These are phyloP conservation scores for Oryza nivara DNA, from an alignment of 176 grass and related monocot genomes.

Conservation along the genomic window DNA sequence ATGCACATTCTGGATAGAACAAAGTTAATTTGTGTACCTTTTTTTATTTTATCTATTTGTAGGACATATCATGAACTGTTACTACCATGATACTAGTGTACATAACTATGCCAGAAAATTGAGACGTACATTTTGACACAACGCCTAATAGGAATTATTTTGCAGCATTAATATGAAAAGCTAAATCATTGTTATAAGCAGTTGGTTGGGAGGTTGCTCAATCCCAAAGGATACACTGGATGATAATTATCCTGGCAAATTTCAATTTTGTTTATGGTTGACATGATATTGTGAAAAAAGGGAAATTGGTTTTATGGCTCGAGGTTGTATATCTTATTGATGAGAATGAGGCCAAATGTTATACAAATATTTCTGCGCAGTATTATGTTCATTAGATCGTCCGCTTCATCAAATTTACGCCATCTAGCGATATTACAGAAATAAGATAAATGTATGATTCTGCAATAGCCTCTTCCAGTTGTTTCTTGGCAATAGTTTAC, in stretches of 20 bases:
- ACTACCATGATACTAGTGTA: not conserved
- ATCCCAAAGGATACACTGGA: not conserved
- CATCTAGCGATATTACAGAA: conserved; percentile 1
- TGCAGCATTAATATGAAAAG: conserved; percentile 27
- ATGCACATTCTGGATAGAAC: not conserved
- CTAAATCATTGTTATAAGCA: conserved; percentile 17
- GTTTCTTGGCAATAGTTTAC: conserved; percentile 38
- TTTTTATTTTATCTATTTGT: not conserved
- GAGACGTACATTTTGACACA: not conserved
- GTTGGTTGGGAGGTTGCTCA: conserved; percentile 19
- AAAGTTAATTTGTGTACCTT: conserved; percentile 5
- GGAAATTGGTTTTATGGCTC: conserved; percentile 12
- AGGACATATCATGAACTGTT: conserved; percentile 7
- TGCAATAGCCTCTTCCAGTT: not conserved
- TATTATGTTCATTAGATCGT: not conserved
- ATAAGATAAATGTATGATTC: not conserved
- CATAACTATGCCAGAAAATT: conserved; percentile 1
- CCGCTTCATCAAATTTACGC: not conserved
- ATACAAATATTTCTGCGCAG: not conserved
- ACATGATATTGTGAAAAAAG: conserved; percentile 7
- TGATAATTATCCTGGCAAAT: not conserved
- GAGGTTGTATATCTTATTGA: conserved; percentile 6
- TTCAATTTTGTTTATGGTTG: not conserved
- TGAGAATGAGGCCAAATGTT: not conserved
- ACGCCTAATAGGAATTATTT: conserved; percentile 18